Base-by-base conservation (phyloP, 1,284 basidiomycete genomes). In the Hemileia vastatrix region DNA sequence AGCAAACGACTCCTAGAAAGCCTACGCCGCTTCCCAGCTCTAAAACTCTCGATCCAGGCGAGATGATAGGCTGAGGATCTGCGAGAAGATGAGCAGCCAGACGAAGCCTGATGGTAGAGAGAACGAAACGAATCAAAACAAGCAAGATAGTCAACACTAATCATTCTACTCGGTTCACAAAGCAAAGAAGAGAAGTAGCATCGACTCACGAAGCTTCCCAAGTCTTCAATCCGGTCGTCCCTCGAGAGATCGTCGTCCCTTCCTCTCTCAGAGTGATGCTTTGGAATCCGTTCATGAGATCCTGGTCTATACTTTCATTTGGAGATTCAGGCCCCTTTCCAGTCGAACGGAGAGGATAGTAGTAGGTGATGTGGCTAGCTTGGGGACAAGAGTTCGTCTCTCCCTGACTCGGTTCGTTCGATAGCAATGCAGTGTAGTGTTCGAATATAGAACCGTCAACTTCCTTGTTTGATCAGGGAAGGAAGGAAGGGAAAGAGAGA, bases 1-100 rank as follows among this genome's bases (percentile, higher is more conserved):
- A 9, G 15, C 36, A 40, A 15, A 40, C 15, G 36, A 40, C 36
- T 40, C 36, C 36, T 11, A 68, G 52, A 43, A 68, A 52, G 3
- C 67, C 67, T 21, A 64, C 49, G 5, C 67, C 67, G 48, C 67
- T 67, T 18, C 67, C 67, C 4, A 68, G 55, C 49, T 68, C 67
- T 6, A 68, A 44, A n/a, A 68, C 49, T 1, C 61, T 66, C 5
- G 54, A 50, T 9, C 55, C 45, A 2, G 18, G 32, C 1, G 33
- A 19, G 5, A 56, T 31, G 32, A 13, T 18, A 2, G 50, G 64
- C 6, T 58, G 49, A 1, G 67, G 47, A 9, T 66, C 51, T 53
- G 47, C 57, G 32, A 66, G 33, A 33, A 70, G 51, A 54, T 70
- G 64, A 3, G 24, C 61, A 6, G 65, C 68, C 31, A 70, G 33